A percentile compares a stretch with the other conserved stretches of the same genome.
These are phyloP conservation scores for Arthrobotrys sinensis DNA, from an alignment of 2,329 filamentous ascomycete genomes.

Conservation along the genomic window DNA sequence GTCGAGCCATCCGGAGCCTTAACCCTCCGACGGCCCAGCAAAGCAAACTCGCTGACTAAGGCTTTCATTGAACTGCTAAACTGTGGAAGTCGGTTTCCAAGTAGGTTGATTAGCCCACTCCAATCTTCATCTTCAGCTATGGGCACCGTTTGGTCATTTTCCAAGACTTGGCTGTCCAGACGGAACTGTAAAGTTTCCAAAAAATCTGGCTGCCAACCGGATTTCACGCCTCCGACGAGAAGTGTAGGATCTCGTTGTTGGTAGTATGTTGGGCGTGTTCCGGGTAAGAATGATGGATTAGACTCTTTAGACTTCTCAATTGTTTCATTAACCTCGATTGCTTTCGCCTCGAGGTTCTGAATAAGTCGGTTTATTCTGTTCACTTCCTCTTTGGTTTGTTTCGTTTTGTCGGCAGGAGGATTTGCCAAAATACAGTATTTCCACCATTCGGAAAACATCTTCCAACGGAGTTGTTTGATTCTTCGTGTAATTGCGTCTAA, in stretches of 20 bases:
- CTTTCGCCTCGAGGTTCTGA: neutral
- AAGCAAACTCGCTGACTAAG: neutral
- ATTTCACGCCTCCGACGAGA: neutral
- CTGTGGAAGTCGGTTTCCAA: neutral
- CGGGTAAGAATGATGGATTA: slow-evolving; percentile 16
- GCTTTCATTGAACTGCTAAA: neutral
- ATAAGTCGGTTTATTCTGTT: neutral
- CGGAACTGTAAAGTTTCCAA: neutral
- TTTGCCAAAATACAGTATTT: slow-evolving; percentile 64
- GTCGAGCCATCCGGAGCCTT: neutral
- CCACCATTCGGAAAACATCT: slow-evolving; percentile 69
- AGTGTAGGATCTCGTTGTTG: neutral
- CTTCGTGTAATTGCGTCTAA: slow-evolving; percentile 57
- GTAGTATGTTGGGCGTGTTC: slow-evolving; percentile 63
- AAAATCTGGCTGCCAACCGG: neutral
- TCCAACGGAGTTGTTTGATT: slow-evolving; percentile 66
- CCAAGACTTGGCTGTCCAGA: neutral
- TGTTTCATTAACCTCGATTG: neutral
- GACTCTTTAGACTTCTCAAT: neutral
- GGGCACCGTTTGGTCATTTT: neutral
- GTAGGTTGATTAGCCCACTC: neutral
- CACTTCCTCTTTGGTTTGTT: too few species aligned
- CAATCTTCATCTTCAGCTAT: too few species aligned
- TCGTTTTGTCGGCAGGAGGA: neutral
- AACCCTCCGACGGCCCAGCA: neutral